phyloP scores from a whole-genome alignment of 108 stramenopile genomes.

The Thalassiosira profunda region DNA sequence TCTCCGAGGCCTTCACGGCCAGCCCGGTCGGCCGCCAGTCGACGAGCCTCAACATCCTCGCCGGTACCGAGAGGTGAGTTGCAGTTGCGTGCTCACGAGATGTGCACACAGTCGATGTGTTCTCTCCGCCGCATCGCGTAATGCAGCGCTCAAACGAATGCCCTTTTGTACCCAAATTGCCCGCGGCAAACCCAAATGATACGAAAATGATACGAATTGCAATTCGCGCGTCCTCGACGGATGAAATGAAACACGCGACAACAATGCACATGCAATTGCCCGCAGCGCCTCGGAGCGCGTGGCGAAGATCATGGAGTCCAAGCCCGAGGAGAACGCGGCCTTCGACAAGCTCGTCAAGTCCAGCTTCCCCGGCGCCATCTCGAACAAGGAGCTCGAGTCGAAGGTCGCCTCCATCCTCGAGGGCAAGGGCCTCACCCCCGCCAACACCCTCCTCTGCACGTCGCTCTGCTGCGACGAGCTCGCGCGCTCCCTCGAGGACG shows the following conservation, averaged over 20 bases:
- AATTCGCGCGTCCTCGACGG: too few relatives aligned
- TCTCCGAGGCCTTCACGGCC: constrained; percentile 7
- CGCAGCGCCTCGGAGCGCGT: constrained; percentile 4
- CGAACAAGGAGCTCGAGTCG: neutral
- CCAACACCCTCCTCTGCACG: constrained; percentile 1
- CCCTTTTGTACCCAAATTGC: too few relatives aligned
- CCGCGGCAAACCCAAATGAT: too few relatives aligned
- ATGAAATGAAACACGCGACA: too few relatives aligned
- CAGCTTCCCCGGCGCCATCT: constrained; percentile 8
- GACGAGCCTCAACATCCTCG: constrained; percentile 27
- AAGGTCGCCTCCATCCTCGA: constrained; percentile 4
- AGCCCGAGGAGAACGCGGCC: constrained; percentile 8
- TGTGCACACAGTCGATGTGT: neutral
- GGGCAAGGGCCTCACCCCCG: neutral
- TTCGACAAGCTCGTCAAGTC: constrained; percentile 1
- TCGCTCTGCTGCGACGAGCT: constrained; percentile 70
- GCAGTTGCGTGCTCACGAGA: neutral
- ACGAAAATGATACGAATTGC: too few relatives aligned
- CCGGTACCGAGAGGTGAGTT: constrained; percentile 1
- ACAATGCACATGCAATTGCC: too few relatives aligned
- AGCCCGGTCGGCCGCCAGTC: neutral
- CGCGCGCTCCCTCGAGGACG: constrained; percentile 57
- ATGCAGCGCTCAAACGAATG: too few relatives aligned
- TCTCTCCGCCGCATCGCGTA: too few relatives aligned
- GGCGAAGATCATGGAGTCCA: constrained; percentile 7